These are phyloP conservation scores for Trypanosoma congolense DNA, from an alignment of 208 protist species.

Conservation along the genomic window DNA sequence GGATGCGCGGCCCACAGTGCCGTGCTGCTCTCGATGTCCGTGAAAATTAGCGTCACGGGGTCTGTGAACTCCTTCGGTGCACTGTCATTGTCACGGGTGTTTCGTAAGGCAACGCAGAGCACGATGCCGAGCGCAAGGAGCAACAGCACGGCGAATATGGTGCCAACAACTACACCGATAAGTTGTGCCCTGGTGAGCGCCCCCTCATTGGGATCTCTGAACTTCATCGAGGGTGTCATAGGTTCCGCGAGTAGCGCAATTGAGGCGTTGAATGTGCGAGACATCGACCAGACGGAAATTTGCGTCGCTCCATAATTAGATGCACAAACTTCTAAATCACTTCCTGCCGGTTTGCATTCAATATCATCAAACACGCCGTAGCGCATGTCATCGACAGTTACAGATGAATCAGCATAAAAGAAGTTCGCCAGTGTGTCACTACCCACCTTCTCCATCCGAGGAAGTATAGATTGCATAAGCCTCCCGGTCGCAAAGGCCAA, in stretches of 20 bases:
- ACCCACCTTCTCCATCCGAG: slow-evolving; percentile 16
- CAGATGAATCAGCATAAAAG: slow-evolving; percentile 19
- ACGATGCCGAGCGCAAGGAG: slow-evolving; percentile 1
- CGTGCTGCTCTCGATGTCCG: slow-evolving; percentile 80
- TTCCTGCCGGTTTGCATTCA: background rate
- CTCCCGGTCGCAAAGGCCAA: slow-evolving; percentile 9
- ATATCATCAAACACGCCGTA: slow-evolving; percentile 23
- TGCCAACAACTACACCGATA: slow-evolving; percentile 25
- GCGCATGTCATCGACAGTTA: slow-evolving; percentile 22
- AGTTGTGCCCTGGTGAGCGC: slow-evolving; percentile 4
- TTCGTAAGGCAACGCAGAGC: slow-evolving; percentile 22
- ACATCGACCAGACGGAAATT: slow-evolving; percentile 30
- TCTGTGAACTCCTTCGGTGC: slow-evolving; percentile 33
- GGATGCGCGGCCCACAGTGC: slow-evolving; percentile 62
- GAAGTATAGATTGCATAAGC: slow-evolving; percentile 12
- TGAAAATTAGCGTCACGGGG: slow-evolving; percentile 69
- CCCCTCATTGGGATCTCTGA: background rate
- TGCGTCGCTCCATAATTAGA: slow-evolving; percentile 49
- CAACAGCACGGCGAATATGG: slow-evolving; percentile 5
- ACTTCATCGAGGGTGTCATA: slow-evolving; percentile 34
- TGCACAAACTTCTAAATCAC: background rate
- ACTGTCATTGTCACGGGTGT: slow-evolving; percentile 30
- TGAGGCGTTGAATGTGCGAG: slow-evolving; percentile 25
- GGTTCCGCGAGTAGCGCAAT: slow-evolving; percentile 1
- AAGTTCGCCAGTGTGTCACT: slow-evolving; percentile 10